Evolutionary conservation across 2,329 filamentous ascomycete genomes (phyloP), one percentile per base, ranked within the genome.

Genomic region (Pseudocercospora cruenta): DNA sequence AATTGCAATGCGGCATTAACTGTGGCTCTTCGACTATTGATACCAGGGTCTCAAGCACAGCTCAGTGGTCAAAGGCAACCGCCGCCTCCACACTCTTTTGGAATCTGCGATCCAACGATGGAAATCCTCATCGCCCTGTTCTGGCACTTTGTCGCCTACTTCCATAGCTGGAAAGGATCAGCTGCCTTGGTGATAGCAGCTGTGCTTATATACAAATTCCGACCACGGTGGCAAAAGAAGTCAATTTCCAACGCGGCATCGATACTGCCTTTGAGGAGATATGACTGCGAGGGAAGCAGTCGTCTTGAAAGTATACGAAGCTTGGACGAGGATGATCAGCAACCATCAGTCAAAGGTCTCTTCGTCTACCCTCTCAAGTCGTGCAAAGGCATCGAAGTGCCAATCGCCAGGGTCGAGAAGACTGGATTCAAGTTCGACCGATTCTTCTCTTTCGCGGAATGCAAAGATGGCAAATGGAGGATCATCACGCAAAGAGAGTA

Each of bases 401-500:
- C 76, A 1, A 72, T 74, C 39, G 78, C 80, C 10, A 71, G 78
- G 45, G 77, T 80, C 21, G 82, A 81, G 3, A 75, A 75, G 60
- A 72, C 80, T 71, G 82, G 82, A 62, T 80, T 84, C 58, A 73
- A 78, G 19, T 80, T 82, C 65, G 82, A 84, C 66, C 77, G 82
- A 65, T 75, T 72, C 3, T 79, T 77, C 66, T 76, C 88, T 57
- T 92, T 97, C 76, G 93, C 91, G 1, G 90, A 43, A 16, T 19
- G 14, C 39, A 43, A 43, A n/a, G 39, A 19, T 43, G 39, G 39
- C 39, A n/a, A 9, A 24, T 95, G 91, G 91, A 84, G 88, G 14
- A 90, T 91, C 75, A 82, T 93, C 76, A 92, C 91, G 0, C 87
- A 89, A 75, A 82, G 90, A 63, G 85, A 90, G 70, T 88, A 88